Conservation (phyloP, 805 yeast species). For the Metschnikowia kunwiensis region DNA sequence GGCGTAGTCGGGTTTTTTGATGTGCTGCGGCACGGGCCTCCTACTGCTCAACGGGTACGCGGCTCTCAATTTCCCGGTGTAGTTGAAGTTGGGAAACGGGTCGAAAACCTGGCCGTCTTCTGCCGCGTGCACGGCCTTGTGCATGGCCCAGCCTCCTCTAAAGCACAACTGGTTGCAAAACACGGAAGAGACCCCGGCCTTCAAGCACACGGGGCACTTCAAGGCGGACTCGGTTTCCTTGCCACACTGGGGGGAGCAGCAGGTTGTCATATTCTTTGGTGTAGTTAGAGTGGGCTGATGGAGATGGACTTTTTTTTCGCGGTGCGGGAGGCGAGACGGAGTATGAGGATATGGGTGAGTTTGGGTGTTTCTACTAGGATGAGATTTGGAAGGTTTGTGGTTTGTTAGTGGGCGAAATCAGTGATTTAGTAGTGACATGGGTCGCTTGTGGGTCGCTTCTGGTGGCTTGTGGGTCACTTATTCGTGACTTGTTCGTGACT, state of each 20-base stretch:
- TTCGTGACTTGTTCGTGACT: too few species aligned
- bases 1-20: constrained; percentile 82
- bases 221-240: constrained; percentile 70
- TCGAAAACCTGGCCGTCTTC: constrained; percentile 64
- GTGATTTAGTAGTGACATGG: too few species aligned
- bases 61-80: constrained; percentile 74
- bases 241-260: constrained; percentile 84
- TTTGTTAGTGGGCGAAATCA: not conserved
- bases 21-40: constrained; percentile 66
- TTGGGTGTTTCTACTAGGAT: not conserved
- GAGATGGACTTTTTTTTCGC: too few species aligned
- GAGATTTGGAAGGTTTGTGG: too few species aligned
- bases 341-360: too few species aligned
- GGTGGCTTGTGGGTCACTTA: too few species aligned
- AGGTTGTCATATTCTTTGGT: constrained; percentile 27
- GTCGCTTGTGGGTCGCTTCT: too few species aligned
- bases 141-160: constrained; percentile 65
- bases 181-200: constrained; percentile 54
- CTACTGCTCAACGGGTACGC: constrained; percentile 75
- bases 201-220: constrained; percentile 91
- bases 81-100: constrained; percentile 80
- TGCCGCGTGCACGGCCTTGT: constrained; percentile 66
- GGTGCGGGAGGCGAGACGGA: too few species aligned
- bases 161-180: constrained; percentile 88
- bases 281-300: not conserved